These are phyloP conservation scores for Cicer chorassanicum DNA, from an alignment of 306 rosid species.

Conservation along the genomic window DNA sequence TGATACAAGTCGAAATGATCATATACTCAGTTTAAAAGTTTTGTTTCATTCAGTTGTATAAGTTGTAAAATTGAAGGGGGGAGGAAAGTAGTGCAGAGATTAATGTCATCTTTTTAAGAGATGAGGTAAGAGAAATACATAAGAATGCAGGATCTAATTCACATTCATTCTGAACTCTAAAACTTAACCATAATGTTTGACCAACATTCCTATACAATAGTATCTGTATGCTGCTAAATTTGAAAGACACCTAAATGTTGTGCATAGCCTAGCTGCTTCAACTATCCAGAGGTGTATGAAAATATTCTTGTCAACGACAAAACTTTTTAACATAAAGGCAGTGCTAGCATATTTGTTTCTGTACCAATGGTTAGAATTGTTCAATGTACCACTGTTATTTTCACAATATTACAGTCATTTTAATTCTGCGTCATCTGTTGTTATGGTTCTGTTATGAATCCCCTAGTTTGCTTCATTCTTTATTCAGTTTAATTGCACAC, in stretches of 20 bases:
- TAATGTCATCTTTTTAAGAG: constrained; percentile 8
- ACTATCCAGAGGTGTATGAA: neutral
- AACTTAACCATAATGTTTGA: constrained; percentile 22
- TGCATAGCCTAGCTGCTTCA: constrained; percentile 6
- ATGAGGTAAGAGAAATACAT: neutral
- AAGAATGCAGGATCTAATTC: constrained; percentile 22
- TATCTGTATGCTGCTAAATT: constrained; percentile 23
- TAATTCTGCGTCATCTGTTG: constrained; percentile 28
- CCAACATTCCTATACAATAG: constrained; percentile 1
- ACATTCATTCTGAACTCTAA: neutral
- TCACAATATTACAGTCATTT: neutral
- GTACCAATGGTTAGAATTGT: constrained; percentile 19
- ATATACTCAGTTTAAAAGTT: constrained; percentile 10
- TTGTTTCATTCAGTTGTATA: constrained; percentile 20
- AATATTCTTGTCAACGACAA: constrained; percentile 6
- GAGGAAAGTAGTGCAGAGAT: neutral
- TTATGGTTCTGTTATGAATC: constrained; percentile 13
- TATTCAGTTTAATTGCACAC: neutral
- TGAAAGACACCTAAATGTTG: constrained; percentile 13
- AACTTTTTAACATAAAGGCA: neutral
- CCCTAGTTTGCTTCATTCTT: constrained; percentile 34
- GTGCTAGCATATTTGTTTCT: neutral
- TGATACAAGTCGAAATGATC: constrained; percentile 30
- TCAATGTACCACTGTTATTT: constrained; percentile 25
- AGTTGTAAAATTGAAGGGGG: constrained; percentile 21